These are phyloP conservation scores for Chytriomyces confervae DNA, from an alignment of 192 early-diverging fungal species.

Conservation along the genomic window DNA sequence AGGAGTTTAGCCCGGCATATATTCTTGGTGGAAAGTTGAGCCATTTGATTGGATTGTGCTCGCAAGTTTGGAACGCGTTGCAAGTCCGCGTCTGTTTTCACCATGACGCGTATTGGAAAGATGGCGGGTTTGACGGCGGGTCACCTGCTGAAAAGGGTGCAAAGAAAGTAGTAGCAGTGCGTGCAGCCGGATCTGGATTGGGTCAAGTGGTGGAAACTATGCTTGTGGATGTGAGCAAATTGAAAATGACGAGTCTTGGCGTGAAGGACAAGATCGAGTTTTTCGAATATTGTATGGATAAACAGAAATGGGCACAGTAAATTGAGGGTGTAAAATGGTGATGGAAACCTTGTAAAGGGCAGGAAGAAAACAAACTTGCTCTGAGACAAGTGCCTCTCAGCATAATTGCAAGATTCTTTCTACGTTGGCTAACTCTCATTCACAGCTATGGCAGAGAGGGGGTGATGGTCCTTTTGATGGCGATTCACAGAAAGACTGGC, in stretches of 20 bases:
- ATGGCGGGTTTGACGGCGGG: not conserved
- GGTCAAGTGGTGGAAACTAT: not conserved
- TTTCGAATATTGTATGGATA: constrained; percentile 22
- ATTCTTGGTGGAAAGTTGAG: constrained; percentile 13
- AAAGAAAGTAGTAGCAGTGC: not conserved
- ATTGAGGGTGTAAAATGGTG: too few species aligned
- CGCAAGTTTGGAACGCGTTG: constrained; percentile 13
- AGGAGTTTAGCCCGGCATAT: constrained; percentile 16
- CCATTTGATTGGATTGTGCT: constrained; percentile 26
- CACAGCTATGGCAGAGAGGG: too few species aligned
- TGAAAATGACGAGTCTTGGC: constrained; percentile 21
- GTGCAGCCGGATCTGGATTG: not conserved
- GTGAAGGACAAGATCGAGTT: constrained; percentile 23
- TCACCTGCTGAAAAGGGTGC: not conserved
- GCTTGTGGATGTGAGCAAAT: constrained; percentile 7
- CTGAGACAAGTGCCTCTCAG: too few species aligned
- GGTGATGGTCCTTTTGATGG: too few species aligned
- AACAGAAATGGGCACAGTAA: not conserved
- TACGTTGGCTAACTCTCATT: too few species aligned
- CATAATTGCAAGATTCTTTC: too few species aligned
- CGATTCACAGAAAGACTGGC: too few species aligned
- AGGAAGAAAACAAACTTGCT: too few species aligned
- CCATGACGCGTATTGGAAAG: not conserved
- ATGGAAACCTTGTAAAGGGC: too few species aligned
- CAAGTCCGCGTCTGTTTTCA: constrained; percentile 9